Evolutionary conservation across 495 filamentous ascomycete species (phyloP).

Genomic region (Xylaria grammica): DNA sequence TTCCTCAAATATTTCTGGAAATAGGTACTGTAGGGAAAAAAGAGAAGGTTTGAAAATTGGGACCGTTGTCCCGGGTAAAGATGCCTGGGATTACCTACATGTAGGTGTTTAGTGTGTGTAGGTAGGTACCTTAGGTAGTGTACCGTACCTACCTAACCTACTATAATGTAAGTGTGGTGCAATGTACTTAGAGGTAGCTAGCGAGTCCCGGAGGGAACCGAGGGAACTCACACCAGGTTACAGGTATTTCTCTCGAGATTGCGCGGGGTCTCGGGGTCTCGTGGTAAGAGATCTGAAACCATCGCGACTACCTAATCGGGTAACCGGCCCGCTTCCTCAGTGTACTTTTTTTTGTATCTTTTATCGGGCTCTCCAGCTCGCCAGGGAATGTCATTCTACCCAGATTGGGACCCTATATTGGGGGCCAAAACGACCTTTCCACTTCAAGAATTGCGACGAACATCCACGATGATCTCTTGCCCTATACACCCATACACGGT

Average conservation of each 20-base stretch:
- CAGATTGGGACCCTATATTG: too few species aligned
- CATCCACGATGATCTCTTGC: slow-evolving; percentile 9
- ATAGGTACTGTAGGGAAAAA: not conserved
- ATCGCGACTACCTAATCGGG: slow-evolving; percentile 5
- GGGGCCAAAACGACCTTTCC: not conserved
- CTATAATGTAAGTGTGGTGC: too few species aligned
- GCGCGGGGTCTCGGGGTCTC: not conserved
- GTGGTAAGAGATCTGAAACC: slow-evolving; percentile 19
- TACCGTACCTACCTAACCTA: not conserved
- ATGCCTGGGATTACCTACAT: not conserved
- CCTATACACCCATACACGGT: not conserved
- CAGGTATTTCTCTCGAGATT: slow-evolving; percentile 5
- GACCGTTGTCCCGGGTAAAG: not conserved
- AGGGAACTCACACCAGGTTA: not conserved
- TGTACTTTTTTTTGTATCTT: not conserved
- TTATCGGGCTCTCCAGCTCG: too few species aligned
- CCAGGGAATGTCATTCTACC: too few species aligned
- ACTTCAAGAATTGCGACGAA: too few species aligned
- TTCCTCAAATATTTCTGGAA: not conserved
- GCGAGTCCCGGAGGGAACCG: not conserved
- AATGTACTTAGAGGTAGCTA: too few species aligned
- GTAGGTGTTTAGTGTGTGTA: too few species aligned
- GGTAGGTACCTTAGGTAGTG: too few species aligned
- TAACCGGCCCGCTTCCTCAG: not conserved
- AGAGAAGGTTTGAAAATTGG: not conserved